phyloP scores from a whole-genome alignment of 2,329 filamentous ascomycete species.

The Biscogniauxia marginata region DNA sequence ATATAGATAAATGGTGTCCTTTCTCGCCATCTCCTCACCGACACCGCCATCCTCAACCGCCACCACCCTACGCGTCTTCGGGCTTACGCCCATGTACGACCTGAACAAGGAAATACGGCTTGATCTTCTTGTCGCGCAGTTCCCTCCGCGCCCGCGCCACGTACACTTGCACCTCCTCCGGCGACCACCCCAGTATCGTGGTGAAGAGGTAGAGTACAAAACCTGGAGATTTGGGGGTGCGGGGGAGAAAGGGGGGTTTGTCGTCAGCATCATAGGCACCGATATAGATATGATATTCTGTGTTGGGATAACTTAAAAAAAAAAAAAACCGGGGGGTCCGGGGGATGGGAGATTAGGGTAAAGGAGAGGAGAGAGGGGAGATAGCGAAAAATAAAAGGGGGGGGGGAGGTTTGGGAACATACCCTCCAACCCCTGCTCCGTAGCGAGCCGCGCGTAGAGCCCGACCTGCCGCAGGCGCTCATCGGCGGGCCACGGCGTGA shows the following conservation, averaged over 20 bases:
- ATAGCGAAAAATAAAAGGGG: background rate
- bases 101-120: slow-evolving; percentile 26
- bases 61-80: background rate
- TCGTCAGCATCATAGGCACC: background rate
- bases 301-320: background rate
- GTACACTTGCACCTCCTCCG: slow-evolving; percentile 19
- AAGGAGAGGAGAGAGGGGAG: background rate
- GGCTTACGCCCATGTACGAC: slow-evolving; percentile 25
- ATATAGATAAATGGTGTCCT: background rate
- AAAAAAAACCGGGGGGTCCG: too few relatives aligned
- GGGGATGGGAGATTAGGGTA: too few relatives aligned
- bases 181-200: slow-evolving; percentile 25
- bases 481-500: slow-evolving; percentile 31
- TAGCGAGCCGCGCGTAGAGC: slow-evolving; percentile 25
- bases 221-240: slow-evolving; percentile 12
- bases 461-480: slow-evolving; percentile 29
- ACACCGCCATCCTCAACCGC: background rate
- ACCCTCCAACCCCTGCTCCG: slow-evolving; percentile 31
- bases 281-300: too few relatives aligned
- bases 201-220: slow-evolving; percentile 30
- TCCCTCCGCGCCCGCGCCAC: slow-evolving; percentile 24
- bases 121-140: slow-evolving; percentile 20
- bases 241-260: background rate
- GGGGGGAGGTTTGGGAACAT: background rate
- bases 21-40: background rate